Evolutionary conservation across 768 basidiomycete species (phyloP), one percentile per base, ranked within the genome.

Genomic region (Trametes coccinea): DNA sequence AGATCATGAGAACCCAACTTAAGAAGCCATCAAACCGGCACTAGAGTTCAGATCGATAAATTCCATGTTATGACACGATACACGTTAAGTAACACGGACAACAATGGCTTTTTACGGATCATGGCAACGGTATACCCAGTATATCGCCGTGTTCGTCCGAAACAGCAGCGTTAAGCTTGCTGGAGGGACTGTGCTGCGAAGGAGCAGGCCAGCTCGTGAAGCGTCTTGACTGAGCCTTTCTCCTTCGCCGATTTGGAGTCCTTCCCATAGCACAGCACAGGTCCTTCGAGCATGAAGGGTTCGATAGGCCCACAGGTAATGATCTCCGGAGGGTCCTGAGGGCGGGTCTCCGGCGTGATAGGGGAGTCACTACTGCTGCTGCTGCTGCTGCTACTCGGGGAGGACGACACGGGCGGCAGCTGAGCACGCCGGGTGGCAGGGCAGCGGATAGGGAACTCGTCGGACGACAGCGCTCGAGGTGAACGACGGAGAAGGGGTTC

Each of bases 321-420:
- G 5, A 61, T 30, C 3, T 39, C 33, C 2, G 61, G 39, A 17
- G 58, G 46, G 17, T 65, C 44, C 41, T 59, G 61, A 3, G 67
- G 45, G 46, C 47, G 60, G 3, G 65, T 64, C 50, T 61, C 62
- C 3, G 67, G 67, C 5, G 67, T 66, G 53, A 56, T 30, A 2
- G 62, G 67, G 0, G 41, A 34, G 4, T 49, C 59, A 47, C 51
- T 59, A 11, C 60, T 62, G 41, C 14, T 48, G 8, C 47, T 6
- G 60, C 22, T 22, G 22, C 22, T 22, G 22, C 22, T 22, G 22
- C 22, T 57, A 40, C 9, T 30, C 4, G 66, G 50, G 2, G 62
- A 49, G 13, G 30, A 53, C n/a, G 54, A 11, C 37, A 33, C 14
- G 5, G 54, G 52, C 9, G 43, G 43, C 27, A 45, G 8, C 17